These are phyloP conservation scores for Takashimella koratensis DNA, from an alignment of 1,284 basidiomycete species.

Conservation along the genomic window DNA sequence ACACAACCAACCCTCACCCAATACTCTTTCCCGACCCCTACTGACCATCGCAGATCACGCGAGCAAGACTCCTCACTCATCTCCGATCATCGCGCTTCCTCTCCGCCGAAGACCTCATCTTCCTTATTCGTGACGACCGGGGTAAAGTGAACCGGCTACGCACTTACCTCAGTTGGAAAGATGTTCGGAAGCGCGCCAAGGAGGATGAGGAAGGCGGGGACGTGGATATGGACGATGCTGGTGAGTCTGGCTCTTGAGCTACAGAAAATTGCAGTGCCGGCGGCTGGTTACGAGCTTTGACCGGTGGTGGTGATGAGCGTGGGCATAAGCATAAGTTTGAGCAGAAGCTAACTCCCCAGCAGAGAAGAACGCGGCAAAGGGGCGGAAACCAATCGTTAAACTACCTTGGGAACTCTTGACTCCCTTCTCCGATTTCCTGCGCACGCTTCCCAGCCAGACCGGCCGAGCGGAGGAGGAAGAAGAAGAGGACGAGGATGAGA, in stretches of 20 bases:
- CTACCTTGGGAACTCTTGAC: constrained; percentile 94
- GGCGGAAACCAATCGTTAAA: constrained; percentile 90
- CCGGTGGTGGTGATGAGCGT: no score
- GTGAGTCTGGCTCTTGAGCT: no score
- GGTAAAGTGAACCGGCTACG: constrained; percentile 89
- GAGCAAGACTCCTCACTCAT: constrained; percentile 78
- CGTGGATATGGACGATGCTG: constrained; percentile 59
- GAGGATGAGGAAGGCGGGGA: constrained; percentile 63
- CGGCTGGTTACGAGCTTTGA: no score
- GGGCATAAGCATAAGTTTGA: no score
- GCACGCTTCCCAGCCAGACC: constrained; percentile 39
- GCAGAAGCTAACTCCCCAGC: no score
- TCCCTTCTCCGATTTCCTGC: constrained; percentile 80
- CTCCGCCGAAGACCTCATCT: constrained; percentile 91
- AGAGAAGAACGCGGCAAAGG: constrained; percentile 79
- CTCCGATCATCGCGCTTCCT: constrained; percentile 79
- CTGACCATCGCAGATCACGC: constrained; percentile 78
- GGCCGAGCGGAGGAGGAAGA: constrained; percentile 64
- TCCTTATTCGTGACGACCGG: constrained; percentile 89
- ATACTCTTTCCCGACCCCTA: no score
- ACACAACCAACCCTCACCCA: not conserved
- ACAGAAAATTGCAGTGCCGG: no score
- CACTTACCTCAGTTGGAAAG: constrained; percentile 97
- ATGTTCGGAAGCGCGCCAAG: constrained; percentile 92
- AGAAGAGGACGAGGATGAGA: constrained; percentile 92